Conservation (phyloP, 2,329 filamentous ascomycete genomes). For the Bertia moriformis region DNA sequence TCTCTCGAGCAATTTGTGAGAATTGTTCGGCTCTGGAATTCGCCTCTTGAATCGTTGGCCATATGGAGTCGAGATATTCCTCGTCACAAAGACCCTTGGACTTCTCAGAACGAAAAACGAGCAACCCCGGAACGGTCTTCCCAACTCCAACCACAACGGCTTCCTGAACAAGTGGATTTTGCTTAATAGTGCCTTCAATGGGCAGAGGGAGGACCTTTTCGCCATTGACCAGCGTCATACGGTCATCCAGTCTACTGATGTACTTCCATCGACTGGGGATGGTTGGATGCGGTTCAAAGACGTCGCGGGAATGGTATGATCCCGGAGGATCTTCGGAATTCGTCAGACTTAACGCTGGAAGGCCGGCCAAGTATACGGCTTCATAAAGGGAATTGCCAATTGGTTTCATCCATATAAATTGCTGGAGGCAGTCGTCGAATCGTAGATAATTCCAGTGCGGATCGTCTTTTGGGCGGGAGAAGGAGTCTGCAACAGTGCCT, state of each 20-base stretch:
- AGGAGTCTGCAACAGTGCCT: constrained; percentile 24
- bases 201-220: constrained; percentile 21
- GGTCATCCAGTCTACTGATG: constrained; percentile 19
- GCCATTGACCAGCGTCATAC: constrained; percentile 19
- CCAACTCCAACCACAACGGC: constrained; percentile 17
- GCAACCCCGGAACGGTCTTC: constrained; percentile 13
- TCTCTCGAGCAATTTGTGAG: constrained; percentile 24
- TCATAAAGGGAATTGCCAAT: constrained; percentile 17
- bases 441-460: constrained; percentile 25
- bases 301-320: constrained; percentile 19
- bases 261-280: constrained; percentile 21
- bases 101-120: constrained; percentile 13
- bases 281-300: constrained; percentile 19
- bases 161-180: constrained; percentile 15
- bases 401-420: constrained; percentile 21
- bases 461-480: constrained; percentile 17
- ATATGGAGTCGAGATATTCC: constrained; percentile 18
- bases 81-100: constrained; percentile 11
- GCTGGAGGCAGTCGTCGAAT: constrained; percentile 17
- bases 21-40: constrained; percentile 24
- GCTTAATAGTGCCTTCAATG: constrained; percentile 17
- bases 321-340: constrained; percentile 19
- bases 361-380: constrained; percentile 16
- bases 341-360: constrained; percentile 13
- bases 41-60: constrained; percentile 19